These are phyloP conservation scores for Trichoderma reesei DNA, from an alignment of 495 filamentous ascomycete genomes.

Conservation along the genomic window DNA sequence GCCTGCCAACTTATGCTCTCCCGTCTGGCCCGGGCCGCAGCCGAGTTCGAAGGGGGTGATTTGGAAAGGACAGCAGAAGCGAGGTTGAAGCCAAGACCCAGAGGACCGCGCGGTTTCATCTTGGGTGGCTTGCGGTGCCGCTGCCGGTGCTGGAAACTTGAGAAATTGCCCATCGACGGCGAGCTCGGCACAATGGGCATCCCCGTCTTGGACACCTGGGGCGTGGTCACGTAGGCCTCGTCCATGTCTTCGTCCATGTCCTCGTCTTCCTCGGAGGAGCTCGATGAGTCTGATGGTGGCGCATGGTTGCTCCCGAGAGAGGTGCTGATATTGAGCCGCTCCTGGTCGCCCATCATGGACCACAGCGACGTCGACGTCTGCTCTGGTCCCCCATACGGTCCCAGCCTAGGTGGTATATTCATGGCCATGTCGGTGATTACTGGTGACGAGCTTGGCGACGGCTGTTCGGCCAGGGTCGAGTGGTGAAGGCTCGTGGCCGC, in stretches of 20 bases:
- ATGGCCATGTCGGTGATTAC: slow-evolving; percentile 69
- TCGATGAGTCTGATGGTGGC: slow-evolving; percentile 69
- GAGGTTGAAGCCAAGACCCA: slow-evolving; percentile 30
- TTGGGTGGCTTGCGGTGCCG: slow-evolving; percentile 49
- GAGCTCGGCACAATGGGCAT: slow-evolving; percentile 49
- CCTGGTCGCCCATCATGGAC: slow-evolving; percentile 45
- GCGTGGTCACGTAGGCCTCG: slow-evolving; percentile 62
- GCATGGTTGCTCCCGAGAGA: slow-evolving; percentile 78
- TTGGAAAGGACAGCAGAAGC: slow-evolving; percentile 26
- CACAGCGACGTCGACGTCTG: slow-evolving; percentile 33
- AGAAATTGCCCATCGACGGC: slow-evolving; percentile 57
- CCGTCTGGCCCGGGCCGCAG: slow-evolving; percentile 42
- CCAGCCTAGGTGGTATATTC: slow-evolving; percentile 49
- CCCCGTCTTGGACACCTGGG: slow-evolving; percentile 47
- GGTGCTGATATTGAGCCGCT: slow-evolving; percentile 67
- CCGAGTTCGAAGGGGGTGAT: slow-evolving; percentile 35
- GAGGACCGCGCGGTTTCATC: slow-evolving; percentile 27
- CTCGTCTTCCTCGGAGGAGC: slow-evolving; percentile 66
- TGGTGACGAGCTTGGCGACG: slow-evolving; percentile 90
- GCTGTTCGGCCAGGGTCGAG: slow-evolving; percentile 79
- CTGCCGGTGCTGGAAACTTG: slow-evolving; percentile 72
- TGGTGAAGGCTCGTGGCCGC: slow-evolving; percentile 94
- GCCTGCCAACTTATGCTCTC: slow-evolving; percentile 83
- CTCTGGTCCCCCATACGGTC: slow-evolving; percentile 17
- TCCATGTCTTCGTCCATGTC: slow-evolving; percentile 75